Percentiles rank a stretch among this genome's conserved stretches.
Conservation (phyloP, 2,329 filamentous ascomycete genomes). For the Alternaria angustiovoidea region DNA sequence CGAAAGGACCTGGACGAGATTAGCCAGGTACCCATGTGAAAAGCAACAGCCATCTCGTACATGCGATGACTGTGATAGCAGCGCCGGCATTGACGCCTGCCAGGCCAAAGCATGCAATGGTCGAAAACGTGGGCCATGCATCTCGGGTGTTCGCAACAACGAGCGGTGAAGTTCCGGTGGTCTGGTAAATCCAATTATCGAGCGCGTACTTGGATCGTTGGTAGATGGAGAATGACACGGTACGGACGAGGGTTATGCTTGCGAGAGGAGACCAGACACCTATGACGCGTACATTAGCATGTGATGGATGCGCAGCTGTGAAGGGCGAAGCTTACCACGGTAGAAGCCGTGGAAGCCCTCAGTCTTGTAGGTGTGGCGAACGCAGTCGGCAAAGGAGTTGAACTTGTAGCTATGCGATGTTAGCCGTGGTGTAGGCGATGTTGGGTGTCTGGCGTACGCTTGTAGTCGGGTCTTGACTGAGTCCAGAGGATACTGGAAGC, state of each 20-base stretch:
- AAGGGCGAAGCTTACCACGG: conserved; percentile 56
- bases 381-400: conserved; percentile 75
- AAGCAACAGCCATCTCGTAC: conserved; percentile 49
- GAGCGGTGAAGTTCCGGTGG: conserved; percentile 74
- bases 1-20: conserved; percentile 71
- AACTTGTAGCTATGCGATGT: conserved; percentile 68
- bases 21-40: conserved; percentile 9
- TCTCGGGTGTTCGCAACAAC: conserved; percentile 74
- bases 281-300: conserved; percentile 28
- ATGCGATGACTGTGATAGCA: conserved; percentile 80
- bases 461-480: conserved; percentile 92
- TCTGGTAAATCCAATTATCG: conserved; percentile 71
- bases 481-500: conserved; percentile 75
- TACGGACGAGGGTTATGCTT: conserved; percentile 79
- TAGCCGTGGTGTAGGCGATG: conserved; percentile 15
- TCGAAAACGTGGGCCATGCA: conserved; percentile 75
- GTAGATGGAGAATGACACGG: conserved; percentile 82
- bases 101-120: conserved; percentile 77
- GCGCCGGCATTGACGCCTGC: conserved; percentile 82
- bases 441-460: conserved; percentile 56
- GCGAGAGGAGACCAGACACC: conserved; percentile 82
- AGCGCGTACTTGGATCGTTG: conserved; percentile 77
- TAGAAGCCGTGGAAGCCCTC: conserved; percentile 61
- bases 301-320: conserved; percentile 2
- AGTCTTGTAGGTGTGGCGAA: conserved; percentile 73